These are phyloP conservation scores for Solanum sparsipilum DNA, from an alignment of 257 asterid genomes.

Conservation along the genomic window DNA sequence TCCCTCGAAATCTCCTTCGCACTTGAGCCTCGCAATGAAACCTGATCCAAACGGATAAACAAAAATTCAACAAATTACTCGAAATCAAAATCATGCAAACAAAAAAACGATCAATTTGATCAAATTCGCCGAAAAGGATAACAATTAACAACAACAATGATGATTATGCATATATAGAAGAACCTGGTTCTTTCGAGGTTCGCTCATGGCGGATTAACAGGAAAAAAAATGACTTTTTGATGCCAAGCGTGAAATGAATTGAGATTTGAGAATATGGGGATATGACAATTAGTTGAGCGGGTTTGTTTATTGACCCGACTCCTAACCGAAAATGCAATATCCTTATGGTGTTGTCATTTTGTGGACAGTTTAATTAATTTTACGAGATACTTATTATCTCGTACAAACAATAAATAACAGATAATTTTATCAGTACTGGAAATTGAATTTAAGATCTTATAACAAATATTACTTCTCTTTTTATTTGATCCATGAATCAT, in stretches of 20 bases:
- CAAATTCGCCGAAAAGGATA: not conserved
- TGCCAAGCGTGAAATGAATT: not conserved
- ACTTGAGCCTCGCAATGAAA: constrained; percentile 90
- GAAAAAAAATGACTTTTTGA: not conserved
- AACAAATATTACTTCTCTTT: too few species aligned
- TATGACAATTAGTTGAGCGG: not conserved
- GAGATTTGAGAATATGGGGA: not conserved
- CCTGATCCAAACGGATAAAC: constrained; percentile 30
- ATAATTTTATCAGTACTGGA: too few species aligned
- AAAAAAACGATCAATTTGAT: not conserved
- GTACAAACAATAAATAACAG: too few species aligned
- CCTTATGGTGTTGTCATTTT: too few species aligned
- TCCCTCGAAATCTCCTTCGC: constrained; percentile 77
- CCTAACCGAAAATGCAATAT: not conserved
- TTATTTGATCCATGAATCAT: too few species aligned
- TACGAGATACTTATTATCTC: too few species aligned
- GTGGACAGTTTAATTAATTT: too few species aligned
- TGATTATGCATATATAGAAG: not conserved
- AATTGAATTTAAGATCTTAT: too few species aligned
- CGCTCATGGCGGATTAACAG: constrained; percentile 9
- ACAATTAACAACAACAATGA: not conserved
- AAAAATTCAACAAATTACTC: not conserved
- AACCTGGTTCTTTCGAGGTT: constrained; percentile 25
- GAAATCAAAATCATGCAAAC: not conserved
- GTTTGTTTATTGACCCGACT: not conserved